phyloP scores from a whole-genome alignment of 768 basidiomycete genomes.

The Termitomyces sp. region DNA sequence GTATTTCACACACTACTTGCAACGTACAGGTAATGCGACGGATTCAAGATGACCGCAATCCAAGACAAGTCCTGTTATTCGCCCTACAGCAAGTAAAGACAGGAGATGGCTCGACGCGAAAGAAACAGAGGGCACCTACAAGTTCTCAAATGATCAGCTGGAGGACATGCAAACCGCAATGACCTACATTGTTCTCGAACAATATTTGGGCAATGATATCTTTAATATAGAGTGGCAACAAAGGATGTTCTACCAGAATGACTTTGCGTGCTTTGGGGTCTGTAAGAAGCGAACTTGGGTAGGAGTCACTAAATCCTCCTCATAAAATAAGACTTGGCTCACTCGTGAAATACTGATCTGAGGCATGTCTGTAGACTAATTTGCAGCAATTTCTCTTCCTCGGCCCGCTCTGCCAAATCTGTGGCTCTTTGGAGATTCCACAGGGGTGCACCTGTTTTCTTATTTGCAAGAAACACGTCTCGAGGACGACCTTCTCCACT shows the following conservation, averaged over 20 bases:
- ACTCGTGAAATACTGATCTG: conserved; percentile 84
- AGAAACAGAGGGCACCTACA: conserved; percentile 87
- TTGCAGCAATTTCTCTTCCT: conserved; percentile 71
- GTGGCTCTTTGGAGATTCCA: conserved; percentile 59
- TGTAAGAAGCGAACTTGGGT: conserved; percentile 76
- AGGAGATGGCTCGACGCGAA: conserved; percentile 89
- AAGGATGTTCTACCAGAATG: conserved; percentile 85
- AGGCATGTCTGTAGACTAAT: conserved; percentile 63
- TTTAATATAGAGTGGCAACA: conserved; percentile 83
- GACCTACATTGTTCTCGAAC: conserved; percentile 82
- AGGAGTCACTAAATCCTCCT: conserved; percentile 4
- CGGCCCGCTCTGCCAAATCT: conserved; percentile 52
- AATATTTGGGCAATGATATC: conserved; percentile 80
- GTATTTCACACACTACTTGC: neutral
- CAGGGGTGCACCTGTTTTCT: conserved; percentile 35
- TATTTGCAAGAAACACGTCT: conserved; percentile 70
- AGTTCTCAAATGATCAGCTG: neutral
- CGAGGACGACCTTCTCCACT: conserved; percentile 91
- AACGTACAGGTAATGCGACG: conserved; percentile 75
- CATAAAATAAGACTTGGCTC: conserved; percentile 23
- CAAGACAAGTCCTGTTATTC: conserved; percentile 89
- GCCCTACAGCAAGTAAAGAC: conserved; percentile 77
- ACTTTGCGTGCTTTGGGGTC: conserved; percentile 96
- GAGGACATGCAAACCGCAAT: neutral
- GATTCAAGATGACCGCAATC: conserved; percentile 94